These are phyloP conservation scores for Conringia planisiliqua DNA, from an alignment of 345 rosid genomes.

Conservation along the genomic window DNA sequence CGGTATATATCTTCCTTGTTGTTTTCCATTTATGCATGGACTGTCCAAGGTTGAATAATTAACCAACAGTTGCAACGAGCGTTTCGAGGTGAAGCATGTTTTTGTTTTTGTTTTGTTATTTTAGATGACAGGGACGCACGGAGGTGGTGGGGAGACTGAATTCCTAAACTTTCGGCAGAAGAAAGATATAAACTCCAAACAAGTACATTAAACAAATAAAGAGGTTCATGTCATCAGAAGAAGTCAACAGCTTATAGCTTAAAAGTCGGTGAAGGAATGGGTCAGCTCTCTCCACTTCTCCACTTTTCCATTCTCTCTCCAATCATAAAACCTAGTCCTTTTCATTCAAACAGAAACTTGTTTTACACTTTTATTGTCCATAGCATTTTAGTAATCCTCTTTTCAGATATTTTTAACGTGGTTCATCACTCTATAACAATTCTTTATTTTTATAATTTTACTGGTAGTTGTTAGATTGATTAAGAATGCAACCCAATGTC, in stretches of 20 bases:
- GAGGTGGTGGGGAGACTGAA: constrained; percentile 2
- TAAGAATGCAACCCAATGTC: not conserved
- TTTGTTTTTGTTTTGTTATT: not conserved
- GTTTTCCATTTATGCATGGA: not conserved
- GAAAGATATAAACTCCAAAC: not conserved
- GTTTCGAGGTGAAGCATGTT: not conserved
- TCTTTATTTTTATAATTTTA: not conserved
- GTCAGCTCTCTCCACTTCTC: constrained; percentile 18
- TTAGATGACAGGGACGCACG: not conserved
- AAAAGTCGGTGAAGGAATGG: constrained; percentile 26
- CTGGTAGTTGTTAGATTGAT: not conserved
- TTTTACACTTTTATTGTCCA: not conserved
- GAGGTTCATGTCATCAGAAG: constrained; percentile 2
- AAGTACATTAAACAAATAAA: not conserved
- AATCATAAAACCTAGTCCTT: constrained; percentile 12
- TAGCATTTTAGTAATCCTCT: not conserved
- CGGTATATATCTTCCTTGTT: not conserved
- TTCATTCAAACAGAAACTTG: not conserved
- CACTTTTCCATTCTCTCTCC: not conserved
- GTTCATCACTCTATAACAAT: not conserved
- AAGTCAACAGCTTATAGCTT: constrained; percentile 23
- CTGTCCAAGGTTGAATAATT: not conserved
- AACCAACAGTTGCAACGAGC: not conserved
- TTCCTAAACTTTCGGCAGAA: constrained; percentile 5
- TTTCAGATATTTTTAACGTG: not conserved